These are phyloP conservation scores for Rickenella mellea DNA, from an alignment of 768 basidiomycete genomes.

Conservation along the genomic window DNA sequence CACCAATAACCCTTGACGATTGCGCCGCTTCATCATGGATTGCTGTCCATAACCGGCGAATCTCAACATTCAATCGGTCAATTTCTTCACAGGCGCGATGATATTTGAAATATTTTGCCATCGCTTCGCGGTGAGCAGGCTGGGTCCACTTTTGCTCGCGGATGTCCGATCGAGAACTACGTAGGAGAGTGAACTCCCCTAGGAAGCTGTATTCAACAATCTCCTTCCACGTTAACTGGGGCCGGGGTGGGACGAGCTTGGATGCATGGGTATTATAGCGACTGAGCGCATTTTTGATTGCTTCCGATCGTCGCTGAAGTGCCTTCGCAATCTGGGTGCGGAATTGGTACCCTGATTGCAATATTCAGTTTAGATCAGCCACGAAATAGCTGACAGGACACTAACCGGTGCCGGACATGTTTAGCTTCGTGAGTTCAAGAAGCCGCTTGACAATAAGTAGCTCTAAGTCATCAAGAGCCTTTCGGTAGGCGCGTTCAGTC, in stretches of 20 bases:
- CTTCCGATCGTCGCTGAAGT: constrained; percentile 9
- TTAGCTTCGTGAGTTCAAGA: constrained; percentile 12
- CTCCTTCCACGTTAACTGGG: constrained; percentile 5
- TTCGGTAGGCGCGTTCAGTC: neutral
- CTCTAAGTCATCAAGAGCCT: constrained; percentile 12
- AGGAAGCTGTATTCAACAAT: constrained; percentile 13
- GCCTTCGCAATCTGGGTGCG: constrained; percentile 13
- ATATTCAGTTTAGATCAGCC: neutral
- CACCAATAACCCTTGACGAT: neutral
- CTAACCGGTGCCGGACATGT: constrained; percentile 11
- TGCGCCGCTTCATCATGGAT: constrained; percentile 8
- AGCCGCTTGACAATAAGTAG: constrained; percentile 9
- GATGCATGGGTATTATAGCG: constrained; percentile 10
- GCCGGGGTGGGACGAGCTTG: constrained; percentile 5
- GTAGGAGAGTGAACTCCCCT: constrained; percentile 14
- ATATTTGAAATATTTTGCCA: constrained; percentile 12
- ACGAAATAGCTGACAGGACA: neutral
- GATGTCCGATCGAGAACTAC: constrained; percentile 11
- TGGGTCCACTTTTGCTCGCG: constrained; percentile 12
- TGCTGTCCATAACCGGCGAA: constrained; percentile 8
- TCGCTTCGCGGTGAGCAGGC: constrained; percentile 5
- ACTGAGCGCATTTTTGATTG: constrained; percentile 9
- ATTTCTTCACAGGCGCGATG: constrained; percentile 10
- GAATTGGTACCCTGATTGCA: constrained; percentile 12
- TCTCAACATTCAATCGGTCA: constrained; percentile 12